Evolutionary conservation across 2,329 filamentous ascomycete genomes (phyloP).

Genomic region (Huntiella moniliformis): DNA sequence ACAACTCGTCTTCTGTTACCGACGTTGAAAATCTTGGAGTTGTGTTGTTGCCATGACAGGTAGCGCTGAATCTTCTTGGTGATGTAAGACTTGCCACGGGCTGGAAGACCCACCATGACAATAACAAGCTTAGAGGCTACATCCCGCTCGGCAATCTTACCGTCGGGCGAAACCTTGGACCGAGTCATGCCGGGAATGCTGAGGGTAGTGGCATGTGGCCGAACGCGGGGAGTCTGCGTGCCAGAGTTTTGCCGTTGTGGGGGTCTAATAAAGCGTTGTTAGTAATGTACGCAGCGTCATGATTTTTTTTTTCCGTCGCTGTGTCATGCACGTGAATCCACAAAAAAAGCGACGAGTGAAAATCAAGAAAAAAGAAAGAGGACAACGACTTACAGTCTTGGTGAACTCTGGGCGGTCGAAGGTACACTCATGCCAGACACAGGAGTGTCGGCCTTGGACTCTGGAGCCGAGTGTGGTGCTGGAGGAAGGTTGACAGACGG

Average conservation of each 20-base stretch:
- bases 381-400: constrained; percentile 31
- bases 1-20: constrained; percentile 74
- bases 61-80: constrained; percentile 96
- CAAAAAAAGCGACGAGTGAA: constrained; percentile 3
- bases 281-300: background rate
- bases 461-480: constrained; percentile 4
- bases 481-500: background rate
- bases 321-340: constrained; percentile 4
- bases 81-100: constrained; percentile 93
- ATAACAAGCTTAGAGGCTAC: constrained; percentile 93
- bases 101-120: constrained; percentile 92
- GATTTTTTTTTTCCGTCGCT: background rate
- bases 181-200: constrained; percentile 94
- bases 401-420: constrained; percentile 39
- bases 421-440: constrained; percentile 36
- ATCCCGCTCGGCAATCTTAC: constrained; percentile 81
- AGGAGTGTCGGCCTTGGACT: constrained; percentile 27
- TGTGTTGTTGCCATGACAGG: constrained; percentile 91
- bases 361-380: constrained; percentile 4
- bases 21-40: constrained; percentile 92
- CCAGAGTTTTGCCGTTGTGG: constrained; percentile 57
- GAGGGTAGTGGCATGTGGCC: constrained; percentile 76
- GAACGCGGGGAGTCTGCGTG: constrained; percentile 55
- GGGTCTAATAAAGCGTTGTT: constrained; percentile 26
- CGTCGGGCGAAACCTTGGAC: constrained; percentile 88